A percentile compares a stretch with the other conserved stretches of the same genome.
Conservation (phyloP, 805 yeast genomes). For the Saturnispora halmiae region DNA sequence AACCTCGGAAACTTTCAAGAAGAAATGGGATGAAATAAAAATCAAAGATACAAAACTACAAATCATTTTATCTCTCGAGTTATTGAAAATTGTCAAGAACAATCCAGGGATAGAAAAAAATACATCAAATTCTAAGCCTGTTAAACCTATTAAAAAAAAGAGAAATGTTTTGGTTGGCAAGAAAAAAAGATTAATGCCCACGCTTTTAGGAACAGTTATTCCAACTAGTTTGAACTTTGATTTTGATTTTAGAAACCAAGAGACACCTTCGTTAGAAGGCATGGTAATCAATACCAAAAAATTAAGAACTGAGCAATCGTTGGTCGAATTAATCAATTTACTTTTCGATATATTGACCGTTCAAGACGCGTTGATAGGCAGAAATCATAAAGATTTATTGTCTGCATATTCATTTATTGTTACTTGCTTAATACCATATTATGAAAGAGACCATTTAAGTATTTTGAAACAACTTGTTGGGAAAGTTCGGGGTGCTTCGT, state of each 20-base stretch:
- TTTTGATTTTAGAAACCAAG: constrained; percentile 20
- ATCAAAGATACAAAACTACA: constrained; percentile 26
- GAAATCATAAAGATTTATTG: constrained; percentile 19
- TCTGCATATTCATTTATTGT: constrained; percentile 25
- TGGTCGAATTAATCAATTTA: constrained; percentile 15
- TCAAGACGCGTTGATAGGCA: constrained; percentile 27
- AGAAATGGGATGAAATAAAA: constrained; percentile 14
- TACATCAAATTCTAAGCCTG: neutral
- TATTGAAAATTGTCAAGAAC: constrained; percentile 16
- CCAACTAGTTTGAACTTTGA: constrained; percentile 21
- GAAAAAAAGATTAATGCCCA: constrained; percentile 27
- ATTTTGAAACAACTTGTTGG: constrained; percentile 23
- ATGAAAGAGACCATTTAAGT: constrained; percentile 20
- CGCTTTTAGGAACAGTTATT: constrained; percentile 26
- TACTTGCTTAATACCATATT: constrained; percentile 25
- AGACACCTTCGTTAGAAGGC: neutral
- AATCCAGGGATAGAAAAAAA: neutral
- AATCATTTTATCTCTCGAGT: constrained; percentile 23
- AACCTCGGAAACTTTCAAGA: constrained; percentile 7
- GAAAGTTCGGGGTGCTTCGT: constrained; percentile 26
- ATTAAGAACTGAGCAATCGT: neutral
- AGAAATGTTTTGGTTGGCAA: constrained; percentile 20
- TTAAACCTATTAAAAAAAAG: constrained; percentile 4
- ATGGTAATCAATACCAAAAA: neutral
- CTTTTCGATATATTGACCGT: constrained; percentile 27